These are phyloP conservation scores for Penstemon davidsonii DNA, from an alignment of 257 asterid species.

Conservation along the genomic window DNA sequence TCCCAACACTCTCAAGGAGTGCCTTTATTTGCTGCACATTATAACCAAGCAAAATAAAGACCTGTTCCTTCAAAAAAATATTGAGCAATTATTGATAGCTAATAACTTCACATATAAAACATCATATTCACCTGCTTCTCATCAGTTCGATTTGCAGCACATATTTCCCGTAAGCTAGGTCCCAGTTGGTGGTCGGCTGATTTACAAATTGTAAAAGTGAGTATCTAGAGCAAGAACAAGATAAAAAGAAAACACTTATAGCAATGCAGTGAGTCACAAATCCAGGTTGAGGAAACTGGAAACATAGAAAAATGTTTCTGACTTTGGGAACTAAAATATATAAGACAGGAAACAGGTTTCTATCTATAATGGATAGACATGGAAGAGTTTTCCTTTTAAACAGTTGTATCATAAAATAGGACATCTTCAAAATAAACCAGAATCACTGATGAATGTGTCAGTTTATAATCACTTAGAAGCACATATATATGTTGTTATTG, in stretches of 20 bases:
- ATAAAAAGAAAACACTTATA: constrained; percentile 23
- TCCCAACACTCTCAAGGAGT: constrained; percentile 80
- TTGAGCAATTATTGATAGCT: constrained; percentile 15
- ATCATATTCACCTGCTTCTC: constrained; percentile 77
- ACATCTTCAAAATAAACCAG: neutral
- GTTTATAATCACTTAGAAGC: neutral
- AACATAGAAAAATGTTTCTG: neutral
- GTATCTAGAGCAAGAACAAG: constrained; percentile 18
- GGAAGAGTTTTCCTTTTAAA: neutral
- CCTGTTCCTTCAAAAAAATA: neutral
- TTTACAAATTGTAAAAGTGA: constrained; percentile 27
- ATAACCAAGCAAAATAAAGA: constrained; percentile 26
- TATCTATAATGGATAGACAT: neutral
- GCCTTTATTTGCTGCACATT: constrained; percentile 90
- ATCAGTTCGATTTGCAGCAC: constrained; percentile 86
- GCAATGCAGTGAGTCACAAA: constrained; percentile 1
- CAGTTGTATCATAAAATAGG: neutral
- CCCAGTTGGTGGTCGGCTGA: constrained; percentile 65
- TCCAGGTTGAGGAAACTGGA: constrained; percentile 17
- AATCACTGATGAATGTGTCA: neutral
- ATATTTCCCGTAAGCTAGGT: constrained; percentile 81
- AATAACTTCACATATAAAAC: constrained; percentile 22
- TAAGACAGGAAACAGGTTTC: constrained; percentile 6
- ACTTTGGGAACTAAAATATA: constrained; percentile 11
- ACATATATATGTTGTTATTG: neutral